Conservation (phyloP, 805 yeast species). For the Lipomyces mesembrius region DNA sequence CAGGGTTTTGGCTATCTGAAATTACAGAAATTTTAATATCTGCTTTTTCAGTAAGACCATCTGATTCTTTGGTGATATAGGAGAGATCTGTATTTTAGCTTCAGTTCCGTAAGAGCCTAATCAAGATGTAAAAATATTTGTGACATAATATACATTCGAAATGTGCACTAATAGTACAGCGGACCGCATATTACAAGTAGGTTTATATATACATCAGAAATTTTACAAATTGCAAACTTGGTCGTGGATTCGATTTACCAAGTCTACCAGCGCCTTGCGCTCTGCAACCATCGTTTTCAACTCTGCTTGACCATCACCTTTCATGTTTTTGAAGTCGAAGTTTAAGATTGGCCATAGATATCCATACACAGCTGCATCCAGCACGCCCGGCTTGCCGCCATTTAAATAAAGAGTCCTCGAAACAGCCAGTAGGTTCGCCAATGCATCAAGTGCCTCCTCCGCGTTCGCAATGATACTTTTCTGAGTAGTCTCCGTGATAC, state of each 20-base stretch:
- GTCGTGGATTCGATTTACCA: constrained; percentile 11
- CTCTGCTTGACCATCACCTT: constrained; percentile 16
- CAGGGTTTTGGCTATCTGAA: constrained; percentile 9
- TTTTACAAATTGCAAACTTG: neutral
- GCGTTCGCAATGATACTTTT: constrained; percentile 12
- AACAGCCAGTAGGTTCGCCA: constrained; percentile 11
- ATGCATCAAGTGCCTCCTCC: constrained; percentile 33
- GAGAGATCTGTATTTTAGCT: no score
- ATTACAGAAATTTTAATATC: neutral
- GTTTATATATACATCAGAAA: neutral
- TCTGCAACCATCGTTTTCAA: constrained; percentile 14
- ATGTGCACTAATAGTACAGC: neutral
- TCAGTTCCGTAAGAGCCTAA: neutral
- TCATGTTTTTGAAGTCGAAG: constrained; percentile 11
- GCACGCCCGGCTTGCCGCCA: constrained; percentile 18
- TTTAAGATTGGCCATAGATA: constrained; percentile 24
- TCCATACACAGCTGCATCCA: constrained; percentile 30
- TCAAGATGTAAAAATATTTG: neutral
- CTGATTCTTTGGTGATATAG: neutral
- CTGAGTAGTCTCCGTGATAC: constrained; percentile 10
- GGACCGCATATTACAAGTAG: neutral
- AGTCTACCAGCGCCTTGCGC: constrained; percentile 11
- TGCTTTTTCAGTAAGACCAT: neutral
- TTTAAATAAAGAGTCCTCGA: neutral
- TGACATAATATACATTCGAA: neutral